Evolutionary conservation across 208 protist species (phyloP).

Genomic region (Tritrichomonas foetus): DNA sequence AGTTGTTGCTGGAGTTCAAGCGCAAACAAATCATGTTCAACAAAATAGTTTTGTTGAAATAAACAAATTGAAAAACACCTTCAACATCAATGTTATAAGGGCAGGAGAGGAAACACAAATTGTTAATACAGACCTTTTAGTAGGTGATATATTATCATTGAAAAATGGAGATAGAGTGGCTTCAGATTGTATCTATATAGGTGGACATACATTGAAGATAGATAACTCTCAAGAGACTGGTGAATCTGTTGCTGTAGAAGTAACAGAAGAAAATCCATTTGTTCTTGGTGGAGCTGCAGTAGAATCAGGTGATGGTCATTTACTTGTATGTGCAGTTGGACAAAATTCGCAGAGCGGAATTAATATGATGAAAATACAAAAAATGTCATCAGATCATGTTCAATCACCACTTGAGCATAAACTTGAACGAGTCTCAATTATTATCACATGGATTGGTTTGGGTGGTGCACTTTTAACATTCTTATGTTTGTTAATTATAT

Average conservation of each 20-base stretch:
- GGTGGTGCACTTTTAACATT: slow-evolving; percentile 41
- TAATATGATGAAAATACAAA: neutral
- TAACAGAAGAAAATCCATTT: neutral
- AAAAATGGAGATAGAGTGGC: slow-evolving; percentile 40
- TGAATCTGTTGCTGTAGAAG: neutral
- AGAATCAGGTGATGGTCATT: neutral
- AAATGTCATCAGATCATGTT: neutral
- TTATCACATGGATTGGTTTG: slow-evolving; percentile 24
- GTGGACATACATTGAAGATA: neutral
- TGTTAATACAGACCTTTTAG: neutral
- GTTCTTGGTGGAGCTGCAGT: neutral
- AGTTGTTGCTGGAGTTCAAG: neutral
- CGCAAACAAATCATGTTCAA: neutral
- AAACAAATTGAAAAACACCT: slow-evolving; percentile 4
- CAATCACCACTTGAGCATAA: slow-evolving; percentile 41
- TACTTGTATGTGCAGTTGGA: neutral
- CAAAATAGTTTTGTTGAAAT: neutral
- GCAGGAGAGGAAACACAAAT: neutral
- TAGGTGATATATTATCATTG: slow-evolving; percentile 42
- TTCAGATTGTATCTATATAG: slow-evolving; percentile 30
- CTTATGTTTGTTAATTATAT: neutral
- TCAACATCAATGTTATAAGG: neutral
- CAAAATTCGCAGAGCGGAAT: neutral
- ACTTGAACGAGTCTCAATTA: slow-evolving; percentile 17
- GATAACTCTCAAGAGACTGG: neutral